Conservation (phyloP, 202 grass and related monocot genomes). For the Panicum virgatum region DNA sequence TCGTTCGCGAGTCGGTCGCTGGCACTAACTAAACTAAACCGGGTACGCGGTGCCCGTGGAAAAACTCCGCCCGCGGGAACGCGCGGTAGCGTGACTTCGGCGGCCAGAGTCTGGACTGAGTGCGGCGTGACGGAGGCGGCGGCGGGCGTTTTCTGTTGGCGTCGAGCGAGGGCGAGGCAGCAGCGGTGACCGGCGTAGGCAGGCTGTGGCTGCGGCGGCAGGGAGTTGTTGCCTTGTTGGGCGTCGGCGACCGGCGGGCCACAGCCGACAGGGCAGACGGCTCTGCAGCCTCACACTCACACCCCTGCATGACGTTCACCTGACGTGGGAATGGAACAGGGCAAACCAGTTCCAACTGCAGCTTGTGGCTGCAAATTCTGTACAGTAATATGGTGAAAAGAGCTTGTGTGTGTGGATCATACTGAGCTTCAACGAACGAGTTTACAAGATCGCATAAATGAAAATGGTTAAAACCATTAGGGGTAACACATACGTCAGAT, state of each 20-base stretch:
- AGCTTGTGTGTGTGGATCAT: background rate
- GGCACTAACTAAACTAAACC: background rate
- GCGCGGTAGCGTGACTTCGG: background rate
- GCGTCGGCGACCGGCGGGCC: background rate
- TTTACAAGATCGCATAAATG: background rate
- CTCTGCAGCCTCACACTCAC: background rate
- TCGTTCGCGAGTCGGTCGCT: background rate
- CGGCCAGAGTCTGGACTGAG: background rate
- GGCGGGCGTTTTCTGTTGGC: background rate
- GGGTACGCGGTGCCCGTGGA: slow-evolving; percentile 18
- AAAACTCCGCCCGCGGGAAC: background rate
- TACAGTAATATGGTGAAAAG: background rate
- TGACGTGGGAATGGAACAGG: background rate
- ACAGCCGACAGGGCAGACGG: background rate
- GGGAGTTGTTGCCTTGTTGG: slow-evolving; percentile 20
- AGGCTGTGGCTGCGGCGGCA: background rate
- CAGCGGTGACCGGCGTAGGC: background rate
- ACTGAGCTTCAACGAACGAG: background rate
- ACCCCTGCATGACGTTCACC: background rate
- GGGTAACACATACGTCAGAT: background rate
- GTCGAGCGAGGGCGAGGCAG: background rate
- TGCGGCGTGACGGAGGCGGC: background rate
- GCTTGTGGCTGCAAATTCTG: background rate
- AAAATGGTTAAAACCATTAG: background rate
- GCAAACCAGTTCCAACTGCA: background rate